Conservation (phyloP, 2,329 filamentous ascomycete species). For the Alternaria angustiovoidea region DNA sequence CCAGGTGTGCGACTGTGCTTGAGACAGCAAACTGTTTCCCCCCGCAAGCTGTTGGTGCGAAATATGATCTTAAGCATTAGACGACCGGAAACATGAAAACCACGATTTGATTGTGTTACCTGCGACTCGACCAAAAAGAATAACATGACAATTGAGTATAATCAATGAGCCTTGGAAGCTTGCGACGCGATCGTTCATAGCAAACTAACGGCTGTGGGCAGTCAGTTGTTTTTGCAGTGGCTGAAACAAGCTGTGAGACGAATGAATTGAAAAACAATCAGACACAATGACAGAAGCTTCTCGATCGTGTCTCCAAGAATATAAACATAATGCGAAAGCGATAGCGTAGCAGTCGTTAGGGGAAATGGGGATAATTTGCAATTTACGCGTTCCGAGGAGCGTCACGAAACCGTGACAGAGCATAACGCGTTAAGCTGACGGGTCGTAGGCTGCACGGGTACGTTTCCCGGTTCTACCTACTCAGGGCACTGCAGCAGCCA, state of each 20-base stretch:
- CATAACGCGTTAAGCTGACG: not conserved
- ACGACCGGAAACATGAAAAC: not conserved
- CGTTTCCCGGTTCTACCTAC: too few species aligned
- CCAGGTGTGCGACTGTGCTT: constrained; percentile 3
- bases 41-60: not conserved
- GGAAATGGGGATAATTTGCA: not conserved
- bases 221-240: too few species aligned
- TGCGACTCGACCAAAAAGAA: not conserved
- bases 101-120: not conserved
- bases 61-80: not conserved
- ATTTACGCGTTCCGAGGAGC: not conserved
- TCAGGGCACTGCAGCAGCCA: not conserved
- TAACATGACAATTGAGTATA: not conserved
- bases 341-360: not conserved
- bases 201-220: not conserved
- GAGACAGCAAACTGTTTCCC: constrained; percentile 23
- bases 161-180: not conserved
- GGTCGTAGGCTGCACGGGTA: not conserved
- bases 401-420: not conserved
- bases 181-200: not conserved
- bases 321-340: not conserved
- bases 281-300: not conserved
- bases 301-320: not conserved
- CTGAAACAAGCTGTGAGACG: not conserved
- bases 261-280: not conserved